Conservation (phyloP, 2,329 filamentous ascomycete species). For the Hortaea werneckii region DNA sequence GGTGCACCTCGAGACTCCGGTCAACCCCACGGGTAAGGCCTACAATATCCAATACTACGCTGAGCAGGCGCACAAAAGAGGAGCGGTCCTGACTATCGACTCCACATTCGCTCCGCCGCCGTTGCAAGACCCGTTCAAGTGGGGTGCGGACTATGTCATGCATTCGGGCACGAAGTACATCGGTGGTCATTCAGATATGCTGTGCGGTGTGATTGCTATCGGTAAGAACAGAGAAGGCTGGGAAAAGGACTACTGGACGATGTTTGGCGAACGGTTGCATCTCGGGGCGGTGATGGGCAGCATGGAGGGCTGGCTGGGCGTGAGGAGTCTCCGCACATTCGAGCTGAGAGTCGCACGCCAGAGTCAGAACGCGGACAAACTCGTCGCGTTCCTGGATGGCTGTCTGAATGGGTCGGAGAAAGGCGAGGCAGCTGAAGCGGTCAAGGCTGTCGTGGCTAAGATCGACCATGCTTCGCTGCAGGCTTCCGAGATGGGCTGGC, state of each 20-base stretch:
- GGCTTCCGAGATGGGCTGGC: constrained; percentile 55
- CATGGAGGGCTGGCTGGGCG: constrained; percentile 84
- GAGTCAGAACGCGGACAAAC: constrained; percentile 54
- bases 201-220: constrained; percentile 73
- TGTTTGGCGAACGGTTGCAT: constrained; percentile 61
- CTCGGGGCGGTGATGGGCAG: constrained; percentile 80
- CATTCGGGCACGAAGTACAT: constrained; percentile 95
- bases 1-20: constrained; percentile 82
- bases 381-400: constrained; percentile 62
- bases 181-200: constrained; percentile 86
- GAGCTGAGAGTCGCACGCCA: constrained; percentile 73
- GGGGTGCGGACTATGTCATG: constrained; percentile 79
- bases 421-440: constrained; percentile 29
- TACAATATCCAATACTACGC: constrained; percentile 64
- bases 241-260: constrained; percentile 37
- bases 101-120: constrained; percentile 88
- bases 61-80: constrained; percentile 57
- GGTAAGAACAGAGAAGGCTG: constrained; percentile 36
- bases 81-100: constrained; percentile 74
- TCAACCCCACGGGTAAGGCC: constrained; percentile 82
- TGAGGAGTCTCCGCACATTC: constrained; percentile 74
- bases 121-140: constrained; percentile 72
- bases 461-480: constrained; percentile 77
- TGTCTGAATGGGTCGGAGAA: constrained; percentile 26
- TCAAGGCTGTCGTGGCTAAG: constrained; percentile 44